Percentiles rank a stretch among this genome's conserved stretches.
phyloP scores from a whole-genome alignment of 2,329 filamentous ascomycete species.

The Didymella pomorum region DNA sequence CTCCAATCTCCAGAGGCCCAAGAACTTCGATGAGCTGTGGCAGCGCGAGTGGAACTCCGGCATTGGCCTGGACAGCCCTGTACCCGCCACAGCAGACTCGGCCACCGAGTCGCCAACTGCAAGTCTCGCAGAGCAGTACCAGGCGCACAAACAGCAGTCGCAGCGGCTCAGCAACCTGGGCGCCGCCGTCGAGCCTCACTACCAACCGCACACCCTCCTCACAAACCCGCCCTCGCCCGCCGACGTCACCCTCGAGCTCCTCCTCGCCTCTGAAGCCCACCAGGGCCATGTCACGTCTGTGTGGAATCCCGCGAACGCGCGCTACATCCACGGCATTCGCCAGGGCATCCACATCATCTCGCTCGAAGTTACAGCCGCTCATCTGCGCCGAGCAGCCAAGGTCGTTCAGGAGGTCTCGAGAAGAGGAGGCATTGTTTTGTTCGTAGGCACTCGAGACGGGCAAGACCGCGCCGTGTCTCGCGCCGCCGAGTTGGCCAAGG shows the following conservation, averaged over 20 bases:
- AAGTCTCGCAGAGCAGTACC: conserved; percentile 52
- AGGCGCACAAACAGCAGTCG: conserved; percentile 54
- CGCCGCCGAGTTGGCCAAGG: conserved; percentile 78
- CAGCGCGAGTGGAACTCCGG: conserved; percentile 3
- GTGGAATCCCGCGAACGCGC: conserved; percentile 94
- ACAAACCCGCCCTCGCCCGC: conserved; percentile 76
- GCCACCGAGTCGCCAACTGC: background rate
- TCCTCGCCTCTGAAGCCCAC: conserved; percentile 61
- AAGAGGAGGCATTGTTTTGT: conserved; percentile 83
- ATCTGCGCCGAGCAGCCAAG: conserved; percentile 91
- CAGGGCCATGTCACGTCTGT: conserved; percentile 89
- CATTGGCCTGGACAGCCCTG: conserved; percentile 8
- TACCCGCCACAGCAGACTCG: background rate
- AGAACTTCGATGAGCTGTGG: background rate
- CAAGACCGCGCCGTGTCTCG: conserved; percentile 82
- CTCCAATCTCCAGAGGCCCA: background rate
- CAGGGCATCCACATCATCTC: conserved; percentile 92
- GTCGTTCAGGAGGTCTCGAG: conserved; percentile 88
- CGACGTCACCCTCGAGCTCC: conserved; percentile 87
- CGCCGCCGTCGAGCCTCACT: conserved; percentile 58
- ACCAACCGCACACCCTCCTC: conserved; percentile 72
- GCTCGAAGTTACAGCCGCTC: conserved; percentile 85
- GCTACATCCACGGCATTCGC: conserved; percentile 91
- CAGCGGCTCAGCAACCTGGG: conserved; percentile 50
- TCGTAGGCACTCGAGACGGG: conserved; percentile 85